Evolutionary conservation across 2,329 filamentous ascomycete genomes (phyloP), one percentile per base, ranked within the genome.

Genomic region (Fusarium napiforme): DNA sequence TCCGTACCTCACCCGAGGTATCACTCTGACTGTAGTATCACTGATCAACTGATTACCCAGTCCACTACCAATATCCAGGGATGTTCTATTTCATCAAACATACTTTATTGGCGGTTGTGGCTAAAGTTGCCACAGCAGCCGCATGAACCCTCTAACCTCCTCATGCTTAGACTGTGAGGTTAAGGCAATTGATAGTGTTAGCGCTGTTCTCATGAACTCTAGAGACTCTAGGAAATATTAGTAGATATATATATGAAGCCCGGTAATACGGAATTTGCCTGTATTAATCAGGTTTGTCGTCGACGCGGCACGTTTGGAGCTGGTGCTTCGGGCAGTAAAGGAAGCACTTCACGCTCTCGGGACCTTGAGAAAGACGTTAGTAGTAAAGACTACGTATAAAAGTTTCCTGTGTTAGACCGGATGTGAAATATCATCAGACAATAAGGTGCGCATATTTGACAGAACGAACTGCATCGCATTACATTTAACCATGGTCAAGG

Each of bases 391-490:
- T 32, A 9, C 16, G 39, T 26, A 30, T 26, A 21, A 36, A 47
- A 21, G 15, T n/a, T n/a, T 65, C 47, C 18, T 21, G 39, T 43
- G n/a, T 23, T 34, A 52, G 26, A 5, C 8, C 36, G 8, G 19
- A 43, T 36, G 7, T 23, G 18, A 37, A 65, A n/a, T 32, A 58
- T 57, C 30, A 66, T 21, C 49, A 14, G 45, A 43, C 26, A 32
- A 21, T 26, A 32, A 26, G 28, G 19, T 15, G 26, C 18, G 36
- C 19, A 28, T 62, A 47, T 21, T 19, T 45, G 32, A 50, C 32
- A 59, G 42, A 32, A 50, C 23, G 61, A 36, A 36, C 30, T 42
- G 47, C 64, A 59, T 58, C 36, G 30, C 30, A 72, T 72, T 74
- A 65, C 32, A 37, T 69, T 62, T 61, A 72, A 39, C 45, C 52